phyloP scores from a whole-genome alignment of 805 yeast species.

The Candida sithepensis region DNA sequence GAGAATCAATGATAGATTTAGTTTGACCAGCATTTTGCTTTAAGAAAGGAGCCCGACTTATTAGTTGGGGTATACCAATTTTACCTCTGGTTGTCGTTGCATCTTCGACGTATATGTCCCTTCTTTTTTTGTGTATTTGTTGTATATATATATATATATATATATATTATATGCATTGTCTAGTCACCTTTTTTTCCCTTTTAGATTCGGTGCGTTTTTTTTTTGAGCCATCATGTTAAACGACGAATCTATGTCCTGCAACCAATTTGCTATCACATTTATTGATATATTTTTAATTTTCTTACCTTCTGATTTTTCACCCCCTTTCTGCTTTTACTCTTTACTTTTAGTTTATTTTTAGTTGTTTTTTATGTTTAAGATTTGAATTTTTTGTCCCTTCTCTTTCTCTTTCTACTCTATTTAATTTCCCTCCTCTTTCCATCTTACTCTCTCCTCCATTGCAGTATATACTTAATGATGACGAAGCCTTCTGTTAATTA shows the following conservation, averaged over 20 bases:
- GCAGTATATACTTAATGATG: neutral
- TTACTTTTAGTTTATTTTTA: neutral
- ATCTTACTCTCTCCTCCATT: neutral
- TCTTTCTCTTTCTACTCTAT: neutral
- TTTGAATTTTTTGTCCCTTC: neutral
- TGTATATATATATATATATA: neutral
- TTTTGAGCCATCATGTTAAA: no score
- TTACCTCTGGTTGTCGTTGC: no score
- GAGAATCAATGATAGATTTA: no score
- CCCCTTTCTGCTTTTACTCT: neutral
- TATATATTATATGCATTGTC: neutral
- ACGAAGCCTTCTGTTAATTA: neutral
- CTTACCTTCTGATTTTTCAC: neutral
- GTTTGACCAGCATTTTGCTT: no score
- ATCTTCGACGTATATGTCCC: no score
- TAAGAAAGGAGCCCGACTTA: no score
- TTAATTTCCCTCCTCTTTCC: neutral
- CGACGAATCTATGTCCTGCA: neutral
- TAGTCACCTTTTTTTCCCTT: neutral
- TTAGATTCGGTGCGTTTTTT: neutral
- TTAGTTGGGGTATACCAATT: no score
- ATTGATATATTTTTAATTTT: conserved; percentile 1
- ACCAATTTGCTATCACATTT: neutral
- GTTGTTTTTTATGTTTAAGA: neutral
- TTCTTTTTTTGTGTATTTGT: neutral